phyloP scores from a whole-genome alignment of 176 grass and related monocot species.

The Pontederia crassipes region DNA sequence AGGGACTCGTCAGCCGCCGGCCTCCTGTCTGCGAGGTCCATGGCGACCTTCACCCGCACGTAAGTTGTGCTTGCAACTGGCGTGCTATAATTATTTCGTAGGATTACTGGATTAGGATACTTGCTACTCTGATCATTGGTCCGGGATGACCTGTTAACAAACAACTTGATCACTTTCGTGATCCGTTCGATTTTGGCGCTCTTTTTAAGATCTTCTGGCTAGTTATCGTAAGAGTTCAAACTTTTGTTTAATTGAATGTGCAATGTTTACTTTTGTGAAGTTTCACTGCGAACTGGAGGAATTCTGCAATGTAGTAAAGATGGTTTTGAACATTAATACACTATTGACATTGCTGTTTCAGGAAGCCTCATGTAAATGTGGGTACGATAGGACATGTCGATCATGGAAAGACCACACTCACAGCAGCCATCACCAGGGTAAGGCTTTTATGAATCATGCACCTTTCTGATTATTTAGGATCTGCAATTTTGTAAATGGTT shows the following conservation, averaged over 20 bases:
- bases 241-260: too few species aligned
- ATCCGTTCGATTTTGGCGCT: not conserved
- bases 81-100: not conserved
- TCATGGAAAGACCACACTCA: constrained; percentile 92
- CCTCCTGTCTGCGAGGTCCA: constrained; percentile 53
- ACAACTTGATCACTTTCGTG: not conserved
- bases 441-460: not conserved
- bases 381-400: constrained; percentile 95
- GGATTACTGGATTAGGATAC: not conserved
- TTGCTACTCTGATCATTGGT: not conserved
- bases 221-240: too few species aligned
- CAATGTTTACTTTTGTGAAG: not conserved
- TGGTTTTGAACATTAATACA: not conserved
- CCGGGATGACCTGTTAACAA: not conserved
- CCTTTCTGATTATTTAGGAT: not conserved
- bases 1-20: constrained; percentile 5
- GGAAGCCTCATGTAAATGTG: constrained; percentile 93
- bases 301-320: not conserved
- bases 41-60: constrained; percentile 97
- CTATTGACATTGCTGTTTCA: constrained; percentile 31
- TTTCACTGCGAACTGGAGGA: not conserved
- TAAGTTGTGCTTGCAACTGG: constrained; percentile 21
- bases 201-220: too few species aligned
- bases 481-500: not conserved
- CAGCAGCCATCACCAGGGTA: constrained; percentile 95